A percentile compares a stretch with the other conserved stretches of the same genome.
phyloP scores from a whole-genome alignment of 768 basidiomycete genomes.

The Dendrothele bispora region DNA sequence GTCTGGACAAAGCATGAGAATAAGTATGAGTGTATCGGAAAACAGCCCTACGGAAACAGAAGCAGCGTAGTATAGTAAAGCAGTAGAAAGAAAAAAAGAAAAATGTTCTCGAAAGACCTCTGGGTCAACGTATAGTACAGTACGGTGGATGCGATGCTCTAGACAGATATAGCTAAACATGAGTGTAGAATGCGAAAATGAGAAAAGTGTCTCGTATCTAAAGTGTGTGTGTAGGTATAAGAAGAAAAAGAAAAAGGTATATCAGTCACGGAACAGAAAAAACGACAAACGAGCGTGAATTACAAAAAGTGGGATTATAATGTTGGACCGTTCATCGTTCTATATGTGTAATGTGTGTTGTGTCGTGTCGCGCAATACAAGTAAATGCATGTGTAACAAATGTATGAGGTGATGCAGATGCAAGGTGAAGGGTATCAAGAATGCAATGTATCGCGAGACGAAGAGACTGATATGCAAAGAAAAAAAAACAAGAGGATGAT shows the following conservation, averaged over 20 bases:
- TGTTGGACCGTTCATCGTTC: constrained; percentile 7
- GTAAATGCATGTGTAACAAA: not conserved
- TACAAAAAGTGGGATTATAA: constrained; percentile 35
- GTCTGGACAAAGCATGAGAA: too few relatives aligned
- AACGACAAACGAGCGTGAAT: constrained; percentile 48
- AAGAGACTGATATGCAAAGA: constrained; percentile 41
- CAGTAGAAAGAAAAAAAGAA: constrained; percentile 11
- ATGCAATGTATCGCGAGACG: constrained; percentile 54
- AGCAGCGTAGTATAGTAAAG: constrained; percentile 6
- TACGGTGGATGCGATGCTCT: constrained; percentile 73
- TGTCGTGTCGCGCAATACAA: constrained; percentile 10
- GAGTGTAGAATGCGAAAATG: constrained; percentile 9
- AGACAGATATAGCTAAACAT: constrained; percentile 24
- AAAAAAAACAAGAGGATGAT: too few relatives aligned
- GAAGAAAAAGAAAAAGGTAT: constrained; percentile 24
- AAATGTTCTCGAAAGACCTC: constrained; percentile 27
- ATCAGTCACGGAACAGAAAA: constrained; percentile 10
- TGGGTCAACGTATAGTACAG: constrained; percentile 35
- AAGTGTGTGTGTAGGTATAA: constrained; percentile 23
- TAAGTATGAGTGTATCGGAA: constrained; percentile 8
- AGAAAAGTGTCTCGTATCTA: constrained; percentile 63
- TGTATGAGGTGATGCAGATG: not conserved
- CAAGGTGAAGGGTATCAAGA: constrained; percentile 13
- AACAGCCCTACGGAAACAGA: constrained; percentile 7
- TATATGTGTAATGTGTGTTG: too few relatives aligned